Evolutionary conservation across 2,329 filamentous ascomycete genomes (phyloP).

Genomic region (Pestalotiopsis sp.): DNA sequence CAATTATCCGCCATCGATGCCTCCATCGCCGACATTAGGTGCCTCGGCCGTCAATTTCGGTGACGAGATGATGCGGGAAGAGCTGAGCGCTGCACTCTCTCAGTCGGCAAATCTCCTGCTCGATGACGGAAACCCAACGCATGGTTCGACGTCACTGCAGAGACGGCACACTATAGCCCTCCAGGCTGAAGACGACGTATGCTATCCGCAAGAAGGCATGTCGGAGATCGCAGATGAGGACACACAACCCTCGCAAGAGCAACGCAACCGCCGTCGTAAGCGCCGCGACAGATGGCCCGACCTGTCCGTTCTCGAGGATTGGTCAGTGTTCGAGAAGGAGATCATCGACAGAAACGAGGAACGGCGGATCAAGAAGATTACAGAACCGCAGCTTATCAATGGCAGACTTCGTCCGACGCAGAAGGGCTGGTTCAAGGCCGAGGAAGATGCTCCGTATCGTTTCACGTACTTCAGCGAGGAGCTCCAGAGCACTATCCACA

Average conservation of each 20-base stretch:
- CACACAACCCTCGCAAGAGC: conserved; percentile 49
- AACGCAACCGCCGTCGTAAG: conserved; percentile 48
- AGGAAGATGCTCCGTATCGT: conserved; percentile 88
- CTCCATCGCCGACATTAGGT: conserved; percentile 60
- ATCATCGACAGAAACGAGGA: conserved; percentile 75
- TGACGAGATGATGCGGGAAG: conserved; percentile 73
- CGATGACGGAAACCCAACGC: conserved; percentile 23
- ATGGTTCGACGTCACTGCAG: conserved; percentile 37
- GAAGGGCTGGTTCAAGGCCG: conserved; percentile 80
- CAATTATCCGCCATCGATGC: conserved; percentile 71
- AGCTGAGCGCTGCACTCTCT: conserved; percentile 46
- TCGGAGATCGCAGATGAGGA: conserved; percentile 85
- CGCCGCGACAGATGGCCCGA: conserved; percentile 84
- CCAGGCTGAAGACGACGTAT: conserved; percentile 83
- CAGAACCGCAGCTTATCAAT: conserved; percentile 89
- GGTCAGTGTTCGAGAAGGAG: conserved; percentile 82
- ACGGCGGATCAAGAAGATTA: conserved; percentile 86
- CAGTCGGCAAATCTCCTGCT: conserved; percentile 18
- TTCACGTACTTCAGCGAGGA: conserved; percentile 99
- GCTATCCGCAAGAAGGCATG: conserved; percentile 79
- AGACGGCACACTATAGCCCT: conserved; percentile 62
- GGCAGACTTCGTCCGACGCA: conserved; percentile 83
- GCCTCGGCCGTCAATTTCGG: conserved; percentile 60
- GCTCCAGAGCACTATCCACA: conserved; percentile 93
- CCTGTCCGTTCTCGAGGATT: conserved; percentile 80